Conservation (phyloP, 2,329 filamentous ascomycete species). For the Fusarium decemcellulare region DNA sequence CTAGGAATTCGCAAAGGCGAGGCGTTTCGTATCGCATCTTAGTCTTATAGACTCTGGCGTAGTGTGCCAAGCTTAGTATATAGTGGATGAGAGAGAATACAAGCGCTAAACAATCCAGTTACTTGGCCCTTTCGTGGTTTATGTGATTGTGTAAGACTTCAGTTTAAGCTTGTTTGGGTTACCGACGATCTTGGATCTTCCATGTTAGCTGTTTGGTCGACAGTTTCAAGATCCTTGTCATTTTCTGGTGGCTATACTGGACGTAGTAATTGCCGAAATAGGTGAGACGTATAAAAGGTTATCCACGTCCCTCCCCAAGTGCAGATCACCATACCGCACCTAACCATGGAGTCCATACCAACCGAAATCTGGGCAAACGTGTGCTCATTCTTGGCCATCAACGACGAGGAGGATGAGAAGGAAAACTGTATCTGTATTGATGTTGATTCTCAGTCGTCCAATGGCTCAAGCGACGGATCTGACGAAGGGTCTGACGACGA, state of each 20-base stretch:
- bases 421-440: background rate
- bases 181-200: no score
- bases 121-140: background rate
- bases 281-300: background rate
- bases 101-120: background rate
- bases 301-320: background rate
- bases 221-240: background rate
- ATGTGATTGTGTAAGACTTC: no score
- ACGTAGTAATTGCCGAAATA: background rate
- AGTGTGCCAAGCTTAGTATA: conserved; percentile 1
- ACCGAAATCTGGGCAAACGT: background rate
- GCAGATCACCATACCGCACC: background rate
- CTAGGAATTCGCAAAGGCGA: no score
- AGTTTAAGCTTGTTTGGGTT: no score
- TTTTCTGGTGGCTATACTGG: background rate
- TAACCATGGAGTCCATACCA: background rate
- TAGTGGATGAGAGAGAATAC: conserved; percentile 16
- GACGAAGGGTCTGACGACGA: background rate
- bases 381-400: background rate
- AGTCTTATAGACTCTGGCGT: no score
- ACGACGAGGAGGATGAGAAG: background rate
- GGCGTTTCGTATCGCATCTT: no score
- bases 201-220: background rate
- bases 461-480: background rate
- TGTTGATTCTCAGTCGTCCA: background rate